Conservation (phyloP, 495 filamentous ascomycete genomes). For the Aspergillus panamensis region DNA sequence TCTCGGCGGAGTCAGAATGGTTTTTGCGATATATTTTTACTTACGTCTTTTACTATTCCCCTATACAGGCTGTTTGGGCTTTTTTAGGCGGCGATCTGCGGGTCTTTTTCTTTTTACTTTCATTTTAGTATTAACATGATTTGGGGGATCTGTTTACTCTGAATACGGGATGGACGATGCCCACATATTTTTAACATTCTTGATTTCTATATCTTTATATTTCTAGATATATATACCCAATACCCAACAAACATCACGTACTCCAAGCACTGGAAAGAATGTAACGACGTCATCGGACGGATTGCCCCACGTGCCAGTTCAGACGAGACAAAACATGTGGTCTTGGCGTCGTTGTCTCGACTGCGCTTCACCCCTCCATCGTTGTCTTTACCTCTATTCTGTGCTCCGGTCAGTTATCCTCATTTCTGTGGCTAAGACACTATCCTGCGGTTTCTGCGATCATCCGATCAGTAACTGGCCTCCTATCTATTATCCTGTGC, state of each 20-base stretch:
- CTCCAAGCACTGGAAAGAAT: neutral
- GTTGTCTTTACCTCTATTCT: neutral
- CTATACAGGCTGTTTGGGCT: constrained; percentile 22
- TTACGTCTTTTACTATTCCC: constrained; percentile 11
- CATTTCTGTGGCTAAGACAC: constrained; percentile 1
- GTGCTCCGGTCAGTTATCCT: constrained; percentile 2
- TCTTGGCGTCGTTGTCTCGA: constrained; percentile 5
- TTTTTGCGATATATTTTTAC: constrained; percentile 7
- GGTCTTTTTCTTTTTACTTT: neutral
- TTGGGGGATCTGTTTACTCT: neutral
- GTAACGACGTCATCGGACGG: constrained; percentile 25
- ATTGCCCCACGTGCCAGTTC: constrained; percentile 29
- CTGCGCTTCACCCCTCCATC: constrained; percentile 1
- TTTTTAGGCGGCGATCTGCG: constrained; percentile 18
- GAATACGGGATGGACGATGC: too few species aligned
- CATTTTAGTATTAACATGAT: neutral
- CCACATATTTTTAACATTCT: too few species aligned
- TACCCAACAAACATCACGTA: too few species aligned
- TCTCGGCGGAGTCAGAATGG: constrained; percentile 3
- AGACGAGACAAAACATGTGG: constrained; percentile 14
- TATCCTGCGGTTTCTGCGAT: neutral
- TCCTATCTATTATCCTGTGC: neutral
- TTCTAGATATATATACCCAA: too few species aligned
- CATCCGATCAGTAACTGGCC: constrained; percentile 2
- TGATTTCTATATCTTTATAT: too few species aligned